These are phyloP conservation scores for Wickerhamomyces sp. DNA, from an alignment of 1,139 yeast genomes.

Conservation along the genomic window DNA sequence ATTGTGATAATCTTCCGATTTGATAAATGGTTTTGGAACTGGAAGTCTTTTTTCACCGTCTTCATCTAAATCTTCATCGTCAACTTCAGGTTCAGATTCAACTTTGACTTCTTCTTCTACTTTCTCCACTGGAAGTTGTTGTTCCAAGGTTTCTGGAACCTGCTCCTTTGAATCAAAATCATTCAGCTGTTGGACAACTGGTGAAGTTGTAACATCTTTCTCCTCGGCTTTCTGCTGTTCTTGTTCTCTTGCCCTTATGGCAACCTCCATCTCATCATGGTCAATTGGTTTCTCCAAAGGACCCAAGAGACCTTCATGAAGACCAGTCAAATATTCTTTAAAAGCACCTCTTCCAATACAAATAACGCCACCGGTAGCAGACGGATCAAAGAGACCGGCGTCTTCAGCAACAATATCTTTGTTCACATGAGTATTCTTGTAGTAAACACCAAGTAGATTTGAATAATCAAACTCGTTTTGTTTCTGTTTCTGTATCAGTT, in stretches of 20 bases:
- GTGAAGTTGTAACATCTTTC: conserved; percentile 1
- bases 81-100: conserved; percentile 10
- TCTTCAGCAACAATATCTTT: conserved; percentile 43
- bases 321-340: conserved; percentile 84
- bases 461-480: conserved; percentile 43
- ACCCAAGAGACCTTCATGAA: conserved; percentile 93
- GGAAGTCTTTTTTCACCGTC: conserved; percentile 38
- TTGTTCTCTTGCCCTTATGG: conserved; percentile 2
- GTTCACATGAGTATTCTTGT: conserved; percentile 32
- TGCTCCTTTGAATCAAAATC: neutral
- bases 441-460: conserved; percentile 56
- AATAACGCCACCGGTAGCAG: conserved; percentile 74
- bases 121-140: neutral
- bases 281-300: conserved; percentile 67
- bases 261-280: conserved; percentile 10
- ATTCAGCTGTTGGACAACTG: conserved; percentile 1
- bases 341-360: conserved; percentile 95
- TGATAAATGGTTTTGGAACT: conserved; percentile 60
- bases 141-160: neutral
- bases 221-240: neutral
- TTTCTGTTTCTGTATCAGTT: conserved; percentile 24
- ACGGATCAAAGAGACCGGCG: conserved; percentile 32
- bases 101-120: conserved; percentile 15
- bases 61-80: conserved; percentile 15
- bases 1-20: conserved; percentile 46